These are phyloP conservation scores for Hibiscus trionum DNA, from an alignment of 345 rosid genomes.

Conservation along the genomic window DNA sequence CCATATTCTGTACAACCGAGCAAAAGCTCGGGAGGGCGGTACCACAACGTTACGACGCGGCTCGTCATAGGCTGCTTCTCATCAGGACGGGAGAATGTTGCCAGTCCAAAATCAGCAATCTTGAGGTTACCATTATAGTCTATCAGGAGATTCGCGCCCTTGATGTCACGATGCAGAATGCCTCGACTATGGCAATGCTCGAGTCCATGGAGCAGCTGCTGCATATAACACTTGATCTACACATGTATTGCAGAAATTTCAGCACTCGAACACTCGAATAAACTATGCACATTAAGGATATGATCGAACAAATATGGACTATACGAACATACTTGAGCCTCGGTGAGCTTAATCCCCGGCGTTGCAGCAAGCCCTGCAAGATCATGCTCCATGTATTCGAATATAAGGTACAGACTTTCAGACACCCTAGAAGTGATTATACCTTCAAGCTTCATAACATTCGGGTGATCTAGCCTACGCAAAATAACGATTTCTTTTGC, in stretches of 20 bases:
- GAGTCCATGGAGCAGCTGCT: slow-evolving; percentile 49
- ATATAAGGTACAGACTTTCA: slow-evolving; percentile 53
- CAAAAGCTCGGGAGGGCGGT: slow-evolving; percentile 61
- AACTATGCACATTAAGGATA: not conserved
- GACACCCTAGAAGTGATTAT: slow-evolving; percentile 56
- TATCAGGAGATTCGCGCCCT: slow-evolving; percentile 53
- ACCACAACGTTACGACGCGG: slow-evolving; percentile 67
- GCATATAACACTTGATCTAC: slow-evolving; percentile 66
- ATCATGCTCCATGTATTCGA: slow-evolving; percentile 72
- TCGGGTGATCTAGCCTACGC: slow-evolving; percentile 62
- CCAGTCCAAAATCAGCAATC: slow-evolving; percentile 62
- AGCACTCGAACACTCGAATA: not conserved
- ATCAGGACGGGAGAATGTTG: slow-evolving; percentile 25
- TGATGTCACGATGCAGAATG: slow-evolving; percentile 60
- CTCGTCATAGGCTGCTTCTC: slow-evolving; percentile 56
- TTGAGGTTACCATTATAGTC: slow-evolving; percentile 51
- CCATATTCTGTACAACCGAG: slow-evolving; percentile 58
- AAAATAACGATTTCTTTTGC: slow-evolving; percentile 60
- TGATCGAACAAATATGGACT: no score
- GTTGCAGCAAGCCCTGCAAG: slow-evolving; percentile 51
- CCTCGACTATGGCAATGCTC: slow-evolving; percentile 62
- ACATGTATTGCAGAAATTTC: slow-evolving; percentile 8
- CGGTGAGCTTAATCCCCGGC: slow-evolving; percentile 44
- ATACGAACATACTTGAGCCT: slow-evolving; percentile 41
- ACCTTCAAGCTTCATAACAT: slow-evolving; percentile 73